Conservation (phyloP, 306 rosid species). For the Lathyrus oleraceus region DNA sequence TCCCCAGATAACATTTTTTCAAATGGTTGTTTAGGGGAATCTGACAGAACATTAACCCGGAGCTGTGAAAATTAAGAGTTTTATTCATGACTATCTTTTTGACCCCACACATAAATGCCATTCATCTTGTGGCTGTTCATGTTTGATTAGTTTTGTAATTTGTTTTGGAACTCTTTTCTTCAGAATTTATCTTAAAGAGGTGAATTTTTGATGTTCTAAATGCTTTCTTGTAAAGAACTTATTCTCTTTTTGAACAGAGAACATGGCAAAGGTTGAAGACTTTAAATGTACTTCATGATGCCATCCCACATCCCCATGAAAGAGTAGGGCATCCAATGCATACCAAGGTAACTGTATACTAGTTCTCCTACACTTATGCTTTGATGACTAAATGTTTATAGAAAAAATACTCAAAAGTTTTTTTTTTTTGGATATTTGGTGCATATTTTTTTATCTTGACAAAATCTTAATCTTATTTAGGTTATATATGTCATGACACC, state of each 20-base stretch:
- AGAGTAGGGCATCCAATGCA: conserved; percentile 86
- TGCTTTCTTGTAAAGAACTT: conserved; percentile 3
- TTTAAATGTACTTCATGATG: conserved; percentile 64
- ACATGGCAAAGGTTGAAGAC: conserved; percentile 75
- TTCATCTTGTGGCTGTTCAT: not conserved
- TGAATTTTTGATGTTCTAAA: conserved; percentile 18
- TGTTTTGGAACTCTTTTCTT: not conserved
- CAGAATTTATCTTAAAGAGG: conserved; percentile 1
- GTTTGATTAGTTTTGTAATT: not conserved
- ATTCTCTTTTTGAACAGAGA: conserved; percentile 52
- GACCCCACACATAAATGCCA: not conserved
- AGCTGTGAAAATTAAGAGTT: not conserved
- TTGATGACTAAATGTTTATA: conserved; percentile 16
- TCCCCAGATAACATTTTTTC: not conserved
- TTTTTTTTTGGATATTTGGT: not conserved
- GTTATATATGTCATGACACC: not conserved
- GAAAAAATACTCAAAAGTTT: not conserved
- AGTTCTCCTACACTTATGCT: not conserved
- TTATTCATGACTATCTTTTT: not conserved
- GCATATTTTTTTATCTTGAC: not conserved
- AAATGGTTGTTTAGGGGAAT: not conserved
- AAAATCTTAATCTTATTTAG: not conserved
- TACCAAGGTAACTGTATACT: conserved; percentile 53
- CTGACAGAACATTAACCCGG: not conserved
- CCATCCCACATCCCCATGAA: conserved; percentile 61